phyloP scores from a whole-genome alignment of 2,329 filamentous ascomycete genomes.

The Coniochaeta hoffmannii region DNA sequence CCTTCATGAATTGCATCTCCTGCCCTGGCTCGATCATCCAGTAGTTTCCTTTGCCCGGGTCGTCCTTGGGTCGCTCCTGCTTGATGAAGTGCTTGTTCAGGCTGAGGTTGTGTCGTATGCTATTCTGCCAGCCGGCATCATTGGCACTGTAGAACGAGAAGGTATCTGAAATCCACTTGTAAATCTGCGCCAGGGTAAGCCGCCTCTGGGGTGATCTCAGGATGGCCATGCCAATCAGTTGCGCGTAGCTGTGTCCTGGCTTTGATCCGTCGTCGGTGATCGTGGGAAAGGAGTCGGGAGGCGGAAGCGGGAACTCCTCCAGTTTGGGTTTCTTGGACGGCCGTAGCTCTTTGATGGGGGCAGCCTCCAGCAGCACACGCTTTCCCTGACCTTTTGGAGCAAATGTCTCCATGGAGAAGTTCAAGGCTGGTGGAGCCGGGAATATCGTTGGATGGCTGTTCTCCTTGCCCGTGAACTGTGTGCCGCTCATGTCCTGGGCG shows the following conservation, averaged over 20 bases:
- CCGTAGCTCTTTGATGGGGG: conserved; percentile 62
- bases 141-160: conserved; percentile 80
- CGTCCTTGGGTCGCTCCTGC: conserved; percentile 91
- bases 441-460: conserved; percentile 46
- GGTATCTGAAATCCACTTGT: conserved; percentile 98
- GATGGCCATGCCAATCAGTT: conserved; percentile 95
- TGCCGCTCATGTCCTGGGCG: conserved; percentile 28
- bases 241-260: conserved; percentile 87
- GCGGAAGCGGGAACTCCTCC: conserved; percentile 52
- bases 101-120: conserved; percentile 95
- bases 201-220: conserved; percentile 75
- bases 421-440: conserved; percentile 37
- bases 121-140: conserved; percentile 96
- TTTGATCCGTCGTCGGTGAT: conserved; percentile 84
- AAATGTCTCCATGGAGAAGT: conserved; percentile 43
- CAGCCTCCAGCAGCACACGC: conserved; percentile 63
- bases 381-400: conserved; percentile 48
- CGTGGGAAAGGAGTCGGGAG: conserved; percentile 70
- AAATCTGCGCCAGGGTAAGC: conserved; percentile 88
- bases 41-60: conserved; percentile 95
- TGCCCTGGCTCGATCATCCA: conserved; percentile 90
- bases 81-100: conserved; percentile 96
- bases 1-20: conserved; percentile 83
- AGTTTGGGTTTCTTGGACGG: conserved; percentile 60
- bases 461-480: conserved; percentile 42